Evolutionary conservation across 768 basidiomycete genomes (phyloP).

Genomic region (Suillus paluster): DNA sequence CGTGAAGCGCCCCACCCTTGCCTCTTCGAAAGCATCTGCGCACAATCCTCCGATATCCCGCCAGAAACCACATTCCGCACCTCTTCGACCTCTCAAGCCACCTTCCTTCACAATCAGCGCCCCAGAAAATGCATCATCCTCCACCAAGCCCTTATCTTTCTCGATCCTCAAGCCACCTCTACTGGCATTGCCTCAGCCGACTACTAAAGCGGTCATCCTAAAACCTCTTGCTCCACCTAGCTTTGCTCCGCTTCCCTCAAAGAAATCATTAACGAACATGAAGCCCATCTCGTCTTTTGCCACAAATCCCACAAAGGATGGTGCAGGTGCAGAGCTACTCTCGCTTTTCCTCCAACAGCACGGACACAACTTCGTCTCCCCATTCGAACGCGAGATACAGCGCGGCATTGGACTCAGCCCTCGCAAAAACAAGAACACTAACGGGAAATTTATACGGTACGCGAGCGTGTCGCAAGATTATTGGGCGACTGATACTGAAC

Average conservation of each 20-base stretch:
- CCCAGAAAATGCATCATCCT: neutral
- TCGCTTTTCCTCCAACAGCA: slow-evolving; percentile 58
- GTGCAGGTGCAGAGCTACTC: slow-evolving; percentile 52
- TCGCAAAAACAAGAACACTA: slow-evolving; percentile 51
- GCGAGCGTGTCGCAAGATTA: slow-evolving; percentile 17
- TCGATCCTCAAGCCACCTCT: slow-evolving; percentile 35
- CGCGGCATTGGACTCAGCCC: slow-evolving; percentile 66
- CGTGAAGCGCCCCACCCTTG: neutral
- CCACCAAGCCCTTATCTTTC: slow-evolving; percentile 1
- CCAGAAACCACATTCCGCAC: slow-evolving; percentile 4
- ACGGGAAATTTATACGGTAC: slow-evolving; percentile 54
- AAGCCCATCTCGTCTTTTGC: slow-evolving; percentile 57
- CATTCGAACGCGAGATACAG: slow-evolving; percentile 41
- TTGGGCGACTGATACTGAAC: neutral
- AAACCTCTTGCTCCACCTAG: slow-evolving; percentile 36
- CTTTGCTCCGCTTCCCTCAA: slow-evolving; percentile 24
- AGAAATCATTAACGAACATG: slow-evolving; percentile 35
- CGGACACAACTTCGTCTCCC: slow-evolving; percentile 38
- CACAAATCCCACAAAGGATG: slow-evolving; percentile 56
- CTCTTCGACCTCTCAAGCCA: slow-evolving; percentile 14
- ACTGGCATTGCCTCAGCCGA: slow-evolving; percentile 16
- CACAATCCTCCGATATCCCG: neutral
- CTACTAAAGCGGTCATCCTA: slow-evolving; percentile 20
- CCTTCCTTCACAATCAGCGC: slow-evolving; percentile 14
- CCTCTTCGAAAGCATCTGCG: neutral